These are phyloP conservation scores for Aspergillus sp. DNA, from an alignment of 2,329 filamentous ascomycete genomes.

Conservation along the genomic window DNA sequence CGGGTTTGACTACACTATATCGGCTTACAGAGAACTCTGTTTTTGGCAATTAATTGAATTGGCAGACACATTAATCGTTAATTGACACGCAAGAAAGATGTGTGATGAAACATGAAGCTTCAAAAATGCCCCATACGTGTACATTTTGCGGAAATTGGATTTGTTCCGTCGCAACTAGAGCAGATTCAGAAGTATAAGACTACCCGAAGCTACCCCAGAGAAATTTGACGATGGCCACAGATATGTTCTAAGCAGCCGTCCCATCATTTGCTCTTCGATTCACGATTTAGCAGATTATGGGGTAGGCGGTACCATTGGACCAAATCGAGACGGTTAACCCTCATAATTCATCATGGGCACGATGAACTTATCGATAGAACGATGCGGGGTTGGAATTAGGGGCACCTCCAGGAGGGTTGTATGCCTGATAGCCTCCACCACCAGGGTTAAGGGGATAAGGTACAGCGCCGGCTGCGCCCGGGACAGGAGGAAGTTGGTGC, in stretches of 20 bases:
- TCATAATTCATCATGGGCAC: not conserved
- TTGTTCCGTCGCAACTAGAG: not conserved
- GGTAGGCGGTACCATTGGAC: not conserved
- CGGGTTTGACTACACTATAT: not conserved
- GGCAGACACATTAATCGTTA: not conserved
- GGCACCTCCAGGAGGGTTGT: slow-evolving; percentile 33
- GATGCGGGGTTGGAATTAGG: slow-evolving; percentile 38
- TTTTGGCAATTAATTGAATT: not conserved
- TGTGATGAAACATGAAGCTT: not conserved
- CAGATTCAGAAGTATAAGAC: not conserved
- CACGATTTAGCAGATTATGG: not conserved
- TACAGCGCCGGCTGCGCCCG: slow-evolving; percentile 34
- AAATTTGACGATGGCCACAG: not conserved
- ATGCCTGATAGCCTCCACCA: slow-evolving; percentile 35
- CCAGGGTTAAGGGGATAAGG: slow-evolving; percentile 29
- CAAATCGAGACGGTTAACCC: not conserved
- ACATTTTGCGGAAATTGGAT: not conserved
- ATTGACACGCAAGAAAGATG: not conserved
- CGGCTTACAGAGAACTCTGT: not conserved
- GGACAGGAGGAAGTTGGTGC: slow-evolving; percentile 37
- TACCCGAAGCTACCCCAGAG: not conserved
- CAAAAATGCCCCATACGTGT: not conserved
- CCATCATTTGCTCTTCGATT: not conserved
- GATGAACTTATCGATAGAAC: slow-evolving; percentile 35
- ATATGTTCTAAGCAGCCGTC: not conserved